Base-by-base conservation (phyloP, 2,329 filamentous ascomycete genomes). In the Phaeosphaeriaceae sp. region DNA sequence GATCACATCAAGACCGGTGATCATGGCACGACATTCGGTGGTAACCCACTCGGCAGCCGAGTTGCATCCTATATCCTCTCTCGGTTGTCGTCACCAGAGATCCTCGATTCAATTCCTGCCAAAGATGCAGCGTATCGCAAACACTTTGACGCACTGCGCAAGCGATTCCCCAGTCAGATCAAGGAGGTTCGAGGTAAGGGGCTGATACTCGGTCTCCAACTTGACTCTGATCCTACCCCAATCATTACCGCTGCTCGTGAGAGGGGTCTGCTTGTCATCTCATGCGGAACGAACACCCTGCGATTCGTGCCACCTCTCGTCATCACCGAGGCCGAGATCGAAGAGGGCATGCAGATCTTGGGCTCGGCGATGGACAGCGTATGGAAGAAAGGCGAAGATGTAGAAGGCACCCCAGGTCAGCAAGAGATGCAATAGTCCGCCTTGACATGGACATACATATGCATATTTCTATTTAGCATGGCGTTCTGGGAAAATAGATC, bases 21-120 rank as follows among this genome's bases (percentile, higher is more conserved):
- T 77, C 94, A 97, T 79, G 94, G 94, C 51, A 97, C 94, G 17
- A 97, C 94, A 0, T 97, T 97, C 71, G 94, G 94, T 56, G 94
- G 94, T 43, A 97, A 97, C 81, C 94, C 94, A 8, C 85, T 97
- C 42, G 93, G 91, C 2, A 92, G 88, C 72, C 88, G 93, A 30
- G 82, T 98, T 9, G 95, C 92, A 8, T 92, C 97, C 76, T 88
- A 97, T 80, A 91, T 97, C 59, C 88, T 99, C 56, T 85, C 84
- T 30, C 88, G 92, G 23, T 86, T 99, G 5, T 85, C 91, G 0
- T 88, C 93, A 24, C 83, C 88, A 0, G 82, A 86, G 51, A 83
- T 98, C 51, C 91, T 94, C 72, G 79, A 84, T 47, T 83, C 83
- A 0, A 93, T 99, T 10, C 71, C 86, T 21, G 80, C 83, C 64